These are phyloP conservation scores for Acidiella bohemica DNA, from an alignment of 495 filamentous ascomycete genomes.

Conservation along the genomic window DNA sequence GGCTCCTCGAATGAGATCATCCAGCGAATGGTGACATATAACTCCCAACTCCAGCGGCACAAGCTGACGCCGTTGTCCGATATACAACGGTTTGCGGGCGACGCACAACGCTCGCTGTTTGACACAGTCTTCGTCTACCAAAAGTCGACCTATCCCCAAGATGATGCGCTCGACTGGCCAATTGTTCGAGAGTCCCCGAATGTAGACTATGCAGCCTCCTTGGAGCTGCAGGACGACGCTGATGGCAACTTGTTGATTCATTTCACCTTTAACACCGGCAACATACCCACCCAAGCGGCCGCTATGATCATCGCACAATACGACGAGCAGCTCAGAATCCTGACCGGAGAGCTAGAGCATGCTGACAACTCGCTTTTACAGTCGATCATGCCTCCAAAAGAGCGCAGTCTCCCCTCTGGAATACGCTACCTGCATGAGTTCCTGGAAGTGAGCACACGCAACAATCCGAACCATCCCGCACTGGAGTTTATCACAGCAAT, in stretches of 20 bases:
- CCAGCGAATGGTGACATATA: constrained; percentile 44
- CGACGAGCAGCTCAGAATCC: constrained; percentile 23
- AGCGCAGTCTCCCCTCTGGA: constrained; percentile 32
- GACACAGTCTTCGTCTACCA: constrained; percentile 74
- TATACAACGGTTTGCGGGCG: constrained; percentile 53
- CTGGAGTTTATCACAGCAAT: constrained; percentile 46
- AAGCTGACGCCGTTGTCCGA: constrained; percentile 54
- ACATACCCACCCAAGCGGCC: constrained; percentile 52
- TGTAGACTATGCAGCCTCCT: constrained; percentile 53
- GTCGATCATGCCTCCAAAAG: constrained; percentile 41
- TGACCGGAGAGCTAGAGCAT: not conserved
- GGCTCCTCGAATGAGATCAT: constrained; percentile 43
- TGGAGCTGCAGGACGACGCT: constrained; percentile 50
- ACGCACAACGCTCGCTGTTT: constrained; percentile 47
- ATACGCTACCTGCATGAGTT: constrained; percentile 47
- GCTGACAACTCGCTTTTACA: constrained; percentile 5
- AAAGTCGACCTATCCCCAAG: constrained; percentile 31
- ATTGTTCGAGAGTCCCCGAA: constrained; percentile 41
- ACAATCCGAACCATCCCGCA: constrained; percentile 37
- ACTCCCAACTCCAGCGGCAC: constrained; percentile 45
- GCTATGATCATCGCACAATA: constrained; percentile 47
- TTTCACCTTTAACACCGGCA: constrained; percentile 45
- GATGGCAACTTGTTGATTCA: constrained; percentile 38
- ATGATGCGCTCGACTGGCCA: constrained; percentile 30
- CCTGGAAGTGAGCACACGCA: constrained; percentile 36